These are phyloP conservation scores for Sextonia rubra DNA, from an alignment of 164 flowering plant genomes.

Conservation along the genomic window DNA sequence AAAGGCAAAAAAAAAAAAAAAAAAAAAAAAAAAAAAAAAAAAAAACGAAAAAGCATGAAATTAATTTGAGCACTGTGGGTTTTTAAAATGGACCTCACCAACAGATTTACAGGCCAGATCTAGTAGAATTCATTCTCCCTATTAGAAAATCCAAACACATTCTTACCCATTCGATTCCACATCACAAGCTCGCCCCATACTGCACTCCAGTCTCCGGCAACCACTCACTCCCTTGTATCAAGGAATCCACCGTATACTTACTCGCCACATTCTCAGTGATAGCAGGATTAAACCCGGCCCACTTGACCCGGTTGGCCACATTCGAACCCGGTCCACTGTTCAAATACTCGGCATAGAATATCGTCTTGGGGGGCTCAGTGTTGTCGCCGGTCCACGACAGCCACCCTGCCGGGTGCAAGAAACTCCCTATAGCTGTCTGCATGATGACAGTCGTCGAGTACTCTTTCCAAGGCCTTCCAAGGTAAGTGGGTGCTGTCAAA, in stretches of 20 bases:
- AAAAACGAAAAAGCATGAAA: too few relatives aligned
- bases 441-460: conserved; percentile 73
- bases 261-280: conserved; percentile 32
- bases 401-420: conserved; percentile 65
- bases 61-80: too few relatives aligned
- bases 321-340: conserved; percentile 67
- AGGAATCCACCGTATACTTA: conserved; percentile 39
- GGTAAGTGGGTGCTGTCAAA: conserved; percentile 46
- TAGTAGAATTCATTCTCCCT: too few relatives aligned
- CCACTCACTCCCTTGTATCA: conserved; percentile 58
- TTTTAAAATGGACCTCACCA: too few relatives aligned
- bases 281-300: conserved; percentile 59
- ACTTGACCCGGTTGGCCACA: conserved; percentile 45
- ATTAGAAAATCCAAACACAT: too few relatives aligned
- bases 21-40: too few relatives aligned
- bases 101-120: too few relatives aligned
- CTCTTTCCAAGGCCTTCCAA: conserved; percentile 86
- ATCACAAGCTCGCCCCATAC: conserved; percentile 27
- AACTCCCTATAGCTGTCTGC: conserved; percentile 42
- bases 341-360: conserved; percentile 70
- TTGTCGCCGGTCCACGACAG: conserved; percentile 35
- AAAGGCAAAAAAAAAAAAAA: too few relatives aligned
- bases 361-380: conserved; percentile 46
- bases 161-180: background rate
- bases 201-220: conserved; percentile 32